These are phyloP conservation scores for Hibiscus tridactylites DNA, from an alignment of 345 rosid species.

Conservation along the genomic window DNA sequence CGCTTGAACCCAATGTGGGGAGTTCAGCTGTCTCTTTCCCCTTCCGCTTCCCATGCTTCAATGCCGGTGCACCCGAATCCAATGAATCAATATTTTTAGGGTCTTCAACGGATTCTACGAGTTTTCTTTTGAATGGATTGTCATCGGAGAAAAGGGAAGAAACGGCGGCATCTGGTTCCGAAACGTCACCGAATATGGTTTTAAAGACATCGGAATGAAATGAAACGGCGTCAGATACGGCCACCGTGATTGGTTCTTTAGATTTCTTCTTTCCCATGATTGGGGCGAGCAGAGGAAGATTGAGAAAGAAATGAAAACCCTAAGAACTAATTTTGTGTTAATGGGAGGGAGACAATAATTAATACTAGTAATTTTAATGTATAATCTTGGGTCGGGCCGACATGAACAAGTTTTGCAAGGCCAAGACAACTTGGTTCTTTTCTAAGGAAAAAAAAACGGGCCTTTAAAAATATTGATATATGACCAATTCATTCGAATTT, in stretches of 20 bases:
- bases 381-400: neutral
- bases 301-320: constrained; percentile 3
- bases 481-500: no score
- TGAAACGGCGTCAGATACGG: constrained; percentile 2
- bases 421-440: neutral
- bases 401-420: neutral
- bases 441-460: neutral
- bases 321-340: neutral
- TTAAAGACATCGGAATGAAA: constrained; percentile 33
- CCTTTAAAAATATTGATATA: neutral
- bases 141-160: constrained; percentile 59
- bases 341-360: neutral
- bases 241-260: constrained; percentile 7
- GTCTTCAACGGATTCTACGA: constrained; percentile 18
- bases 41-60: constrained; percentile 19
- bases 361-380: no score
- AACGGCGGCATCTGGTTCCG: constrained; percentile 16
- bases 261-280: constrained; percentile 37
- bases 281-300: neutral
- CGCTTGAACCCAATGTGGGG: neutral
- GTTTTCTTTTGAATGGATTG: constrained; percentile 81
- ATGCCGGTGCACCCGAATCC: constrained; percentile 1
- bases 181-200: constrained; percentile 30
- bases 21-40: constrained; percentile 6
- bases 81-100: constrained; percentile 1